Evolutionary conservation across 441 rosid species (phyloP), one percentile per base, ranked within the genome.

Genomic region (Adansonia grandidieri): DNA sequence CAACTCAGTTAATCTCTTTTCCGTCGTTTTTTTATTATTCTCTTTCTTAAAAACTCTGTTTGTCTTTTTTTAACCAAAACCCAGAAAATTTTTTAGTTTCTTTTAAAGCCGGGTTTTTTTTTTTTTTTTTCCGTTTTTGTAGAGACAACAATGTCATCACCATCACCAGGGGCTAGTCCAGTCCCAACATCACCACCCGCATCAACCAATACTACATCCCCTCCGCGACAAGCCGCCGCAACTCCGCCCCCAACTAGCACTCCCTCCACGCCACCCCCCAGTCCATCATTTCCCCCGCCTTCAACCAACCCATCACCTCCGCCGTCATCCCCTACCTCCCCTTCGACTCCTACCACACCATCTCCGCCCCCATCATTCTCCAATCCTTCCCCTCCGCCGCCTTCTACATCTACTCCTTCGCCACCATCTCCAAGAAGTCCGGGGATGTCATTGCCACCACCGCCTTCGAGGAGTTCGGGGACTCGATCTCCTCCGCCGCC

Each of bases 171-270:
- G 44, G 40, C 86, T 9, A 57, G 84, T 15, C 87, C 88, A 20
- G 67, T 83, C 24, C 85, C 94, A 2, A 77, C 93, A 10, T 81
- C 96, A 6, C 84, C 93, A 3, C 82, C 93, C 14, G 82, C 96
- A 7, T 42, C 89, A 2, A 48, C 80, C 44, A 73, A 79, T 76
- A 66, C 82, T 69, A 69, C 88, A 32, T 20, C 92, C 65, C 75
- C 91, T n/a, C 80, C 89, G 10, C 82, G 88, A 11, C 63, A 87
- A 0, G 6, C 86, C 0, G 50, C 89, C 0, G 65, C 83, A 65
- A 7, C 70, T 40, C 70, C 70, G 14, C 80, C 88, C 0, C 81
- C 88, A 0, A 58, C 87, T 1, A 44, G 82, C 3, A 24, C 78
- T 1, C 80, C 79, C 15, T 72, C 86, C 13, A 76, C 89, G 1